These are phyloP conservation scores for Crithidia expoeki DNA, from an alignment of 208 protist species.

Conservation along the genomic window DNA sequence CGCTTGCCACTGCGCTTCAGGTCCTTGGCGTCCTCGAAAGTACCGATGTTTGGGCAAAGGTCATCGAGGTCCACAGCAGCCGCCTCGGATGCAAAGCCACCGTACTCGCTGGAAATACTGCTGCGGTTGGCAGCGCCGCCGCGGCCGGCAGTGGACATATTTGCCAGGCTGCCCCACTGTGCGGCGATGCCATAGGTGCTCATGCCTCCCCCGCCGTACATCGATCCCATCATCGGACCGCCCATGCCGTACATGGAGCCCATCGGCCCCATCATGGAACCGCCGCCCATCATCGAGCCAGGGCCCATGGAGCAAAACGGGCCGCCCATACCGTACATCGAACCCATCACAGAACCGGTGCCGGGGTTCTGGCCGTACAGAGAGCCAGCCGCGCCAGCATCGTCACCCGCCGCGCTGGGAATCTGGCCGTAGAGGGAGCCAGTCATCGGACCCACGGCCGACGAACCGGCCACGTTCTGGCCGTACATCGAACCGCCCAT, in stretches of 20 bases:
- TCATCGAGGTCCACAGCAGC: slow-evolving; percentile 33
- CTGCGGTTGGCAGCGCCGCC: slow-evolving; percentile 31
- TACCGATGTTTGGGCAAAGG: slow-evolving; percentile 63
- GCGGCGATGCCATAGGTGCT: slow-evolving; percentile 54
- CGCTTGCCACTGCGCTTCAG: slow-evolving; percentile 71
- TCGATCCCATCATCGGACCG: slow-evolving; percentile 12
- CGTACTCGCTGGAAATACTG: slow-evolving; percentile 41
- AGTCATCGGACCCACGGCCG: slow-evolving; percentile 14
- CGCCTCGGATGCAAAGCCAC: slow-evolving; percentile 46
- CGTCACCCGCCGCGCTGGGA: background rate
- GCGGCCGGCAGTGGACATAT: slow-evolving; percentile 37
- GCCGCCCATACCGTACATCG: slow-evolving; percentile 36
- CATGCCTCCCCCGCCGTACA: slow-evolving; percentile 46
- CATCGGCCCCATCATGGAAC: slow-evolving; percentile 21
- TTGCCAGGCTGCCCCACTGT: slow-evolving; percentile 69
- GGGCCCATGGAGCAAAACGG: slow-evolving; percentile 20
- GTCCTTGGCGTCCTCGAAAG: slow-evolving; percentile 48
- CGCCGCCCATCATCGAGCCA: slow-evolving; percentile 29
- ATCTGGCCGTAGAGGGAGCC: slow-evolving; percentile 23
- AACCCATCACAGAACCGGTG: slow-evolving; percentile 24
- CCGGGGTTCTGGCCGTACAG: slow-evolving; percentile 36
- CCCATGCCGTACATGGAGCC: slow-evolving; percentile 32
- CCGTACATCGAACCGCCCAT: slow-evolving; percentile 31
- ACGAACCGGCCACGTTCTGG: slow-evolving; percentile 27
- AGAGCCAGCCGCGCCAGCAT: background rate